Base-by-base conservation (phyloP, 2,329 filamentous ascomycete genomes). In the Pseudofabraea citricarpa region DNA sequence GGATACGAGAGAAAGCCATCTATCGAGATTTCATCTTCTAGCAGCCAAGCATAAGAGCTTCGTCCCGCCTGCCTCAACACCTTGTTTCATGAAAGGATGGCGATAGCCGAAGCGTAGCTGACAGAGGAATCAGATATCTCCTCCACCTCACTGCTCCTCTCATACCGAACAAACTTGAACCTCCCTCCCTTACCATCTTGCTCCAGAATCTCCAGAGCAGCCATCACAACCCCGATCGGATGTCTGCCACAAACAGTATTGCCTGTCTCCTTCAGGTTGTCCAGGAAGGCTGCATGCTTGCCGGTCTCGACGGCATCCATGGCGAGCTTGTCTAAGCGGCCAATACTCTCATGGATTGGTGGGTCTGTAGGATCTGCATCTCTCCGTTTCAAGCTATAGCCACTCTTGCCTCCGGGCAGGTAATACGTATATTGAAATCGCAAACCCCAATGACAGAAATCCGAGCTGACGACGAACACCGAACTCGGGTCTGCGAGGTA, bases 241-340 rank as follows among this genome's bases (percentile, higher is more conserved):
- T 98, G 93, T 38, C 91, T 75, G 3, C 93, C 93, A 59, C 93
- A 98, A 0, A 98, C 88, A 0, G 93, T 96, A 56, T 98, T 98
- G 12, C 79, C 79, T 0, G 91, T 97, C 26, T 77, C 67, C 41
- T 72, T 66, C 16, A 98, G 64, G 31, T 80, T 83, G 3, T 77
- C 70, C 13, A 87, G 70, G 62, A 96, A 97, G 0, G 64, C 68
- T 18, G 76, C 69, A 56, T 95, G 85, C 6, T 67, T 73, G 1
- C 91, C 90, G 2, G 80, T 81, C 60, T 90, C 81, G 31, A 97
- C 87, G 0, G 88, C 89, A 40, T 84, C 78, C 75, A 97, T 96
- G 31, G 88, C 88, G 24, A 83, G 72, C 48, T 85, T 75, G 59
- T 98, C 93, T 13, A 97, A 74, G 2, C 77, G 68, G 18, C 80